These are phyloP conservation scores for Puccinia hordei DNA, from an alignment of 1,284 basidiomycete genomes.

Conservation along the genomic window DNA sequence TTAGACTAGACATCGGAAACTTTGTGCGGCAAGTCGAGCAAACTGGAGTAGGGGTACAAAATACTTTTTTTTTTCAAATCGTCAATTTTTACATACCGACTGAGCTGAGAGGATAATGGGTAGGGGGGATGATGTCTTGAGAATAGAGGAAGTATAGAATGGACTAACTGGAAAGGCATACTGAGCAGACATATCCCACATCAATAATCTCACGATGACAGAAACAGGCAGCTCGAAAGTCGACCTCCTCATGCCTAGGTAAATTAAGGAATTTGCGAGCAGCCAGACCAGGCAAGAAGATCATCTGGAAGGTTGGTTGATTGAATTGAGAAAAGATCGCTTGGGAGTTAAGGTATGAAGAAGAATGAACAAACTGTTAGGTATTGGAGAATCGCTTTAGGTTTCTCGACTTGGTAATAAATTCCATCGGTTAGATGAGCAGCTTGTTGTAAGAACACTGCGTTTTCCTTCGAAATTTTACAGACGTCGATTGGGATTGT, in stretches of 20 bases:
- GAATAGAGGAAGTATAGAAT: neutral
- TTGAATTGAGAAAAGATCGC: constrained; percentile 34
- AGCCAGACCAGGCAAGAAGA: constrained; percentile 80
- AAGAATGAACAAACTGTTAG: constrained; percentile 68
- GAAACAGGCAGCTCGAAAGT: constrained; percentile 97
- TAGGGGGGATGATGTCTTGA: neutral
- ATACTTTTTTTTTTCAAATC: constrained; percentile 15
- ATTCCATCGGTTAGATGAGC: constrained; percentile 91
- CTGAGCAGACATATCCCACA: constrained; percentile 95
- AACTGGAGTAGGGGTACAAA: constrained; percentile 45
- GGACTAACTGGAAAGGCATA: constrained; percentile 83
- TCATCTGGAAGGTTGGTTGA: constrained; percentile 70
- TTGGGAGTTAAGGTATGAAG: neutral
- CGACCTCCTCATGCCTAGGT: constrained; percentile 90
- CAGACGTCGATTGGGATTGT: constrained; percentile 95
- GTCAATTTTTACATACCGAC: too few species aligned
- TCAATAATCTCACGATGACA: constrained; percentile 97
- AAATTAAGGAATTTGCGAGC: constrained; percentile 77
- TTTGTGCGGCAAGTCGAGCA: constrained; percentile 49
- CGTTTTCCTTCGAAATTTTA: constrained; percentile 84
- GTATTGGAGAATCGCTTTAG: constrained; percentile 81
- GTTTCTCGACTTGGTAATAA: constrained; percentile 79
- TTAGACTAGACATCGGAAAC: constrained; percentile 44
- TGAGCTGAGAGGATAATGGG: too few species aligned
- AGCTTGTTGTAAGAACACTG: constrained; percentile 96